phyloP scores from a whole-genome alignment of 2,329 filamentous ascomycete species.

The Raffaelea deltoideospora region DNA sequence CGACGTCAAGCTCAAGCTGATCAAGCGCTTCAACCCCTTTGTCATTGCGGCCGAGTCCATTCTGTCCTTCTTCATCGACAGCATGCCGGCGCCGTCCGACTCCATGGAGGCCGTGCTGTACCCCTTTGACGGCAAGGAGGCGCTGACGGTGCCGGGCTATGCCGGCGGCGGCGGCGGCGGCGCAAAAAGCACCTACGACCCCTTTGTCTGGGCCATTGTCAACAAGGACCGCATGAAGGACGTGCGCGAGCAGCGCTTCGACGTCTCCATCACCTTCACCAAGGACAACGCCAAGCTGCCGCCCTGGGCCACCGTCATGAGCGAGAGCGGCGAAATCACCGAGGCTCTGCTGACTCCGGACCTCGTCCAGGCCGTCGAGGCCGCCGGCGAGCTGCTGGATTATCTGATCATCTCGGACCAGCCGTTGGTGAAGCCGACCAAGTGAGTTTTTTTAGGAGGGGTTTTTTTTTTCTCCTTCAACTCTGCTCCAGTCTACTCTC shows the following conservation, averaged over 20 bases:
- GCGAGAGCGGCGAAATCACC: slow-evolving; percentile 88
- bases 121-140: slow-evolving; percentile 85
- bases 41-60: slow-evolving; percentile 45
- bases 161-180: slow-evolving; percentile 38
- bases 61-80: slow-evolving; percentile 68
- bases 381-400: slow-evolving; percentile 69
- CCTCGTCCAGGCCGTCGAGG: slow-evolving; percentile 61
- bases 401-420: slow-evolving; percentile 84
- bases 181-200: slow-evolving; percentile 59
- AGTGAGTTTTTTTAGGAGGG: slow-evolving; percentile 47
- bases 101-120: slow-evolving; percentile 64
- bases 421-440: slow-evolving; percentile 71
- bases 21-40: slow-evolving; percentile 77
- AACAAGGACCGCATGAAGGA: slow-evolving; percentile 90
- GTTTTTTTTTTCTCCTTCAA: neutral
- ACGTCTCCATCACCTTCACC: slow-evolving; percentile 80
- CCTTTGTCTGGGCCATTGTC: slow-evolving; percentile 88
- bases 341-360: slow-evolving; percentile 78
- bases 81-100: slow-evolving; percentile 53
- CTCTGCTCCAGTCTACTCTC: neutral
- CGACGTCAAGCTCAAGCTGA: slow-evolving; percentile 67
- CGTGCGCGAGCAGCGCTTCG: slow-evolving; percentile 84
- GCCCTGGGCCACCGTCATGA: slow-evolving; percentile 85
- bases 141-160: slow-evolving; percentile 50
- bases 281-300: slow-evolving; percentile 89